Conservation (phyloP, 768 basidiomycete genomes). For the Galerina marginata region DNA sequence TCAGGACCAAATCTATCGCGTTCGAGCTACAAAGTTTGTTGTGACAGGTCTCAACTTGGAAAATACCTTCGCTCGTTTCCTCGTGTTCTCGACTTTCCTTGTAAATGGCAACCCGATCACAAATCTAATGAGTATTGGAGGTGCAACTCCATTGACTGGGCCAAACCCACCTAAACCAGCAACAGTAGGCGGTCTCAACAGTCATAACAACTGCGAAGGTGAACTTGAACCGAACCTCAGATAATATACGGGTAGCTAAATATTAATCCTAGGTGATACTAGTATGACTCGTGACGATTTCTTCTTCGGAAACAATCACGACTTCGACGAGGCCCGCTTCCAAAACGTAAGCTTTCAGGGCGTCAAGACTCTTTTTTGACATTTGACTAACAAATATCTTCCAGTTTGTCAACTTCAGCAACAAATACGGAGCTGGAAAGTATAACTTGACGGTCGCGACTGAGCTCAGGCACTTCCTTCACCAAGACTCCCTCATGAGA, state of each 20-base stretch:
- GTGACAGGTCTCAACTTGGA: background rate
- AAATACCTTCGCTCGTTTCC: constrained; percentile 2
- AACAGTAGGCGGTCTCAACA: constrained; percentile 28
- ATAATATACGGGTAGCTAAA: background rate
- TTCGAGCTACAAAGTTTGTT: too few species aligned
- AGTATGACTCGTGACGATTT: constrained; percentile 16
- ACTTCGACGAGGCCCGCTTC: constrained; percentile 28
- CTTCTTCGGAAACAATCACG: constrained; percentile 30
- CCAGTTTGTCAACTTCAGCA: constrained; percentile 24
- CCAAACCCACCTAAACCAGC: constrained; percentile 26
- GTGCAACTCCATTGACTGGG: constrained; percentile 26
- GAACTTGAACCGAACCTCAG: background rate
- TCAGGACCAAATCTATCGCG: too few species aligned
- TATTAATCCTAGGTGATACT: background rate
- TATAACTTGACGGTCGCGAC: constrained; percentile 28
- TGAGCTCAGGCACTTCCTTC: constrained; percentile 26
- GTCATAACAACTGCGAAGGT: constrained; percentile 29
- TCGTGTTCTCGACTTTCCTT: constrained; percentile 16
- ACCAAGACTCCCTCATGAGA: constrained; percentile 29
- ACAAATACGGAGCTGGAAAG: constrained; percentile 28
- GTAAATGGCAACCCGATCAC: constrained; percentile 30
- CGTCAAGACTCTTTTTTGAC: background rate
- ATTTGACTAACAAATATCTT: background rate
- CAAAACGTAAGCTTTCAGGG: constrained; percentile 18
- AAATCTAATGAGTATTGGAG: constrained; percentile 27